Conservation (phyloP, 2,329 filamentous ascomycete genomes). For the Fusarium tuaranense region DNA sequence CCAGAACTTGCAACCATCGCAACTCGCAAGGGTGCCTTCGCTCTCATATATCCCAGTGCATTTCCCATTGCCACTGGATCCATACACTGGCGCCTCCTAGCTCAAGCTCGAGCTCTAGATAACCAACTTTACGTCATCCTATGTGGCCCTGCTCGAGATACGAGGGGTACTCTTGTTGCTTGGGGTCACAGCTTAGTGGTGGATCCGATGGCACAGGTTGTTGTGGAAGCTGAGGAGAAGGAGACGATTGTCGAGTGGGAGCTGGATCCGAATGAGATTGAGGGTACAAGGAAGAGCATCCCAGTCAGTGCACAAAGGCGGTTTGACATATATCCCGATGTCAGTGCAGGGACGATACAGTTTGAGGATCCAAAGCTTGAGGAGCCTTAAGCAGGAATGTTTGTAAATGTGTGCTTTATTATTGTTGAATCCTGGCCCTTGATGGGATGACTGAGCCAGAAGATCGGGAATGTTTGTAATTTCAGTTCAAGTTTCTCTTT, state of each 20-base stretch:
- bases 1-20: conserved; percentile 91
- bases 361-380: conserved; percentile 2
- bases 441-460: too few species aligned
- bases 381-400: neutral
- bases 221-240: conserved; percentile 79
- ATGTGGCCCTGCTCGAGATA: conserved; percentile 88
- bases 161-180: conserved; percentile 81
- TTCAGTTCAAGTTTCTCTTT: too few species aligned
- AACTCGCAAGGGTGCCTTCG: conserved; percentile 86
- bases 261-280: conserved; percentile 74
- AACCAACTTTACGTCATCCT: conserved; percentile 93
- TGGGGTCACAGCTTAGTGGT: conserved; percentile 91
- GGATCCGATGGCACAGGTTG: conserved; percentile 84
- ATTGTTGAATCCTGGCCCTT: too few species aligned
- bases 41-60: conserved; percentile 89
- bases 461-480: too few species aligned
- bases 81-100: conserved; percentile 88
- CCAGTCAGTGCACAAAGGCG: conserved; percentile 84
- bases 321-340: conserved; percentile 96
- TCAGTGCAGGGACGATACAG: conserved; percentile 60
- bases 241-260: conserved; percentile 82
- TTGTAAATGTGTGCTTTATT: too few species aligned
- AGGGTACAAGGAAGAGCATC: conserved; percentile 81
- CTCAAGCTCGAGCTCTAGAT: conserved; percentile 84
- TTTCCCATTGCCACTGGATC: conserved; percentile 94